Evolutionary conservation across 2,329 filamentous ascomycete genomes (phyloP).

Genomic region (Diaporthe humulicola): DNA sequence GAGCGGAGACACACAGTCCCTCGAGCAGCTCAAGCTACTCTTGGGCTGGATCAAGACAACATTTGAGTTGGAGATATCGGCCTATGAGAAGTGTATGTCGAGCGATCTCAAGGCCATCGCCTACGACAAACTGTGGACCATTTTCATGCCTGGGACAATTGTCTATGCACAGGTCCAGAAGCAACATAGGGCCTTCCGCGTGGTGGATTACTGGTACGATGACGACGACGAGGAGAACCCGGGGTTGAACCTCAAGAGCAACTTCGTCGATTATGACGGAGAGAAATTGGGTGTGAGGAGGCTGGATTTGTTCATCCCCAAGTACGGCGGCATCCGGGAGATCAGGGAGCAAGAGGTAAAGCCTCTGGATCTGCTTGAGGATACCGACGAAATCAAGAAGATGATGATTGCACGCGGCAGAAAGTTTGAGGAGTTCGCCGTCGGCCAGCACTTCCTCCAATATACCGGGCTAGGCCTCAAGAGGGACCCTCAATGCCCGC

Average conservation of each 20-base stretch:
- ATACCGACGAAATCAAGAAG: slow-evolving; percentile 41
- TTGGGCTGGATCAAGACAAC: slow-evolving; percentile 46
- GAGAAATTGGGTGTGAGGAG: slow-evolving; percentile 47
- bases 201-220: slow-evolving; percentile 47
- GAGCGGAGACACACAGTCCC: slow-evolving; percentile 44
- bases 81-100: slow-evolving; percentile 45
- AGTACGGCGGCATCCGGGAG: slow-evolving; percentile 47
- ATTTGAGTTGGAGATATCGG: slow-evolving; percentile 46
- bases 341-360: slow-evolving; percentile 47
- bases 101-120: slow-evolving; percentile 45
- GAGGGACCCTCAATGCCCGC: slow-evolving; percentile 27
- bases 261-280: slow-evolving; percentile 53
- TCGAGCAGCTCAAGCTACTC: slow-evolving; percentile 45
- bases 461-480: slow-evolving; percentile 50
- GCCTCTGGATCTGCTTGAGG: slow-evolving; percentile 48
- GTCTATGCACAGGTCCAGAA: slow-evolving; percentile 45
- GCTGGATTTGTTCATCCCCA: slow-evolving; percentile 44
- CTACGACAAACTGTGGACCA: slow-evolving; percentile 48
- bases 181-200: slow-evolving; percentile 48
- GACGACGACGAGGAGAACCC: slow-evolving; percentile 43
- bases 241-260: slow-evolving; percentile 44
- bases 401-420: slow-evolving; percentile 48
- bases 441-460: slow-evolving; percentile 50
- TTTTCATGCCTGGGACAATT: slow-evolving; percentile 47
- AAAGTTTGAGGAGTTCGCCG: slow-evolving; percentile 48